Percentiles rank a stretch among this genome's conserved stretches.
phyloP scores from a whole-genome alignment of 805 yeast species.

The Metschnikowia santaceciliae region DNA sequence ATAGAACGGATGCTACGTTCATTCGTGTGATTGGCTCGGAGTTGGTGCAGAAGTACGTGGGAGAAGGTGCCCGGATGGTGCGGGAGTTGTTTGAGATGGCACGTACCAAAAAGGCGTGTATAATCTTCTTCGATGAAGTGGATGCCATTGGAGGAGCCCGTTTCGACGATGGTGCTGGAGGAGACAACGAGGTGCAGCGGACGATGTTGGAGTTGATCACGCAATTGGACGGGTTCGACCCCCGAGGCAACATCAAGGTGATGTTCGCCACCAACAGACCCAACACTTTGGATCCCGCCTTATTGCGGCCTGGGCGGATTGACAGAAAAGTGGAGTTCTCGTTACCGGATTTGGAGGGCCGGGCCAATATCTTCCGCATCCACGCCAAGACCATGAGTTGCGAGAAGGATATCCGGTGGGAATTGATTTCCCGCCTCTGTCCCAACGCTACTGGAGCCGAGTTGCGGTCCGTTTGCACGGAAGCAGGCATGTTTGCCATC shows the following conservation, averaged over 20 bases:
- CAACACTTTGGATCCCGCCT: constrained; percentile 95
- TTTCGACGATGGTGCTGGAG: constrained; percentile 99
- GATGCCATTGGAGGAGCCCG: constrained; percentile 99
- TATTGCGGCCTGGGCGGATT: constrained; percentile 96
- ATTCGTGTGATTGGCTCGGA: constrained; percentile 98
- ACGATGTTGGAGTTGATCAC: constrained; percentile 98
- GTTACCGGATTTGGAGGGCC: constrained; percentile 93
- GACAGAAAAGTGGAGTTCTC: constrained; percentile 98
- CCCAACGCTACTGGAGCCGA: constrained; percentile 99
- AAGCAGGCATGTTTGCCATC: constrained; percentile 99
- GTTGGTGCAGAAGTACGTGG: constrained; percentile 96
- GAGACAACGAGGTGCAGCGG: constrained; percentile 98
- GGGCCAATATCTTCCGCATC: constrained; percentile 95
- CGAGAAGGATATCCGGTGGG: constrained; percentile 98
- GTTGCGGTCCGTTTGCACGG: constrained; percentile 96
- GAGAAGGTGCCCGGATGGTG: constrained; percentile 99
- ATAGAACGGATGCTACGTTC: constrained; percentile 98
- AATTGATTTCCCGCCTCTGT: constrained; percentile 91
- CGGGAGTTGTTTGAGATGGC: constrained; percentile 99
- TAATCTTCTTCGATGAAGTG: constrained; percentile 95
- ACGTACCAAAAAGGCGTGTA: constrained; percentile 95
- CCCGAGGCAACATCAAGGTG: constrained; percentile 97
- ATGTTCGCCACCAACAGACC: constrained; percentile 99
- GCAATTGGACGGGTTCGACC: constrained; percentile 97
- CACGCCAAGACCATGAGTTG: constrained; percentile 98